A percentile compares a stretch with the other conserved stretches of the same genome.
Evolutionary conservation across 768 basidiomycete genomes (phyloP).

Genomic region (Mycena albidolilacea): DNA sequence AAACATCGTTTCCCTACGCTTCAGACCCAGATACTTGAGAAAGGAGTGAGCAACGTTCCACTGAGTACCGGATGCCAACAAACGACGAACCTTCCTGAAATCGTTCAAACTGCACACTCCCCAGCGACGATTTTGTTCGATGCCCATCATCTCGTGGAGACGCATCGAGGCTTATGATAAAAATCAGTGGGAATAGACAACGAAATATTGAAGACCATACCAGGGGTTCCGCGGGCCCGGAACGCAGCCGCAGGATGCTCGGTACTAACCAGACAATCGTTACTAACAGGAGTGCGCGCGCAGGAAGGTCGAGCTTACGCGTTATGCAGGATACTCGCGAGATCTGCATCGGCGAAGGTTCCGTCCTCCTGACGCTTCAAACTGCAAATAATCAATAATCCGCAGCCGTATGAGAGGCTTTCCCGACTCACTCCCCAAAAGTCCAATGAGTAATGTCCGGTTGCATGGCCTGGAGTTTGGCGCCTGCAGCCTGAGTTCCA

Average conservation of each 20-base stretch:
- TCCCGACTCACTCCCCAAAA: slow-evolving; percentile 67
- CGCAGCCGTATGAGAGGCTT: not conserved
- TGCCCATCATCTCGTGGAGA: slow-evolving; percentile 88
- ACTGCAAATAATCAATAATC: slow-evolving; percentile 50
- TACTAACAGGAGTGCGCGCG: not conserved
- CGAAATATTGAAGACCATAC: slow-evolving; percentile 38
- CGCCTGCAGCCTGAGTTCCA: slow-evolving; percentile 68
- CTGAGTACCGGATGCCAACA: not conserved
- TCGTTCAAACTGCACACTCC: slow-evolving; percentile 89
- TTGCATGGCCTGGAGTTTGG: slow-evolving; percentile 55
- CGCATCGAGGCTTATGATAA: slow-evolving; percentile 67
- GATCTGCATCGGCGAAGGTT: slow-evolving; percentile 77
- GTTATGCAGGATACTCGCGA: slow-evolving; percentile 76
- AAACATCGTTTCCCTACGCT: slow-evolving; percentile 60
- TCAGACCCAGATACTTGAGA: slow-evolving; percentile 80
- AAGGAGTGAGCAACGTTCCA: not conserved
- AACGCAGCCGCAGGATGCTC: slow-evolving; percentile 81
- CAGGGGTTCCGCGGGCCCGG: slow-evolving; percentile 82
- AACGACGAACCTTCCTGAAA: slow-evolving; percentile 72
- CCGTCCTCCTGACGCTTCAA: slow-evolving; percentile 73
- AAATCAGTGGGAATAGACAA: not conserved
- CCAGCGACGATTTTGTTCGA: slow-evolving; percentile 82
- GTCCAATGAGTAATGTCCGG: slow-evolving; percentile 75
- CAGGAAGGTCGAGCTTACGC: slow-evolving; percentile 63
- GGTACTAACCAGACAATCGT: slow-evolving; percentile 59